phyloP scores from a whole-genome alignment of 2,329 filamentous ascomycete species.

The Colletotrichum ledebouriae region DNA sequence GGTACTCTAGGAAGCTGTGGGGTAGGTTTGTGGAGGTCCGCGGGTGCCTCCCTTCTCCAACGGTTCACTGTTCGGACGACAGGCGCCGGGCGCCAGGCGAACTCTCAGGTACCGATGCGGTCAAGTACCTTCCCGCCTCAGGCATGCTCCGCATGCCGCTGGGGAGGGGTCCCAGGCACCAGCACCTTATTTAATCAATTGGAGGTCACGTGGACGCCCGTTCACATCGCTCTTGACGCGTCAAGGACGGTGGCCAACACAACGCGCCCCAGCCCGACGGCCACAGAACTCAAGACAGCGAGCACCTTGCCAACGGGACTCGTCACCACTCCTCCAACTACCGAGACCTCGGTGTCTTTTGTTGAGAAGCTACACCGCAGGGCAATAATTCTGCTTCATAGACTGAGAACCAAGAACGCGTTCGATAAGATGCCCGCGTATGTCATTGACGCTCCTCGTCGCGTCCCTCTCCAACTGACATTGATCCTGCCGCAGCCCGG shows the following conservation, averaged over 20 bases:
- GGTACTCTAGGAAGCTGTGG: constrained; percentile 26
- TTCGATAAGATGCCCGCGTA: constrained; percentile 59
- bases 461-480: constrained; percentile 21
- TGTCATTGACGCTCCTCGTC: constrained; percentile 43
- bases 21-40: constrained; percentile 27
- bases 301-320: not conserved
- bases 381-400: not conserved
- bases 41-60: constrained; percentile 29
- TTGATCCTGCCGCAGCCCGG: constrained; percentile 64
- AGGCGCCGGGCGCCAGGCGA: constrained; percentile 20
- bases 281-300: constrained; percentile 5
- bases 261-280: constrained; percentile 28
- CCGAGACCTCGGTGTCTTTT: too few relatives aligned
- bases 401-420: not conserved
- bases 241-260: constrained; percentile 3
- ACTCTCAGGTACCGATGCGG: constrained; percentile 9
- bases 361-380: too few relatives aligned
- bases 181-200: not conserved
- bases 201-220: constrained; percentile 40
- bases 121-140: not conserved
- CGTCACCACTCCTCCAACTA: too few relatives aligned
- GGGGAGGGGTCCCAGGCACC: not conserved
- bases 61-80: constrained; percentile 40
- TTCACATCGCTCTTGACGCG: constrained; percentile 37
- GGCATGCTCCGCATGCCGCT: not conserved